phyloP scores from a whole-genome alignment of 225 moss, liverwort and hornwort species.

The Ulota crispa region DNA sequence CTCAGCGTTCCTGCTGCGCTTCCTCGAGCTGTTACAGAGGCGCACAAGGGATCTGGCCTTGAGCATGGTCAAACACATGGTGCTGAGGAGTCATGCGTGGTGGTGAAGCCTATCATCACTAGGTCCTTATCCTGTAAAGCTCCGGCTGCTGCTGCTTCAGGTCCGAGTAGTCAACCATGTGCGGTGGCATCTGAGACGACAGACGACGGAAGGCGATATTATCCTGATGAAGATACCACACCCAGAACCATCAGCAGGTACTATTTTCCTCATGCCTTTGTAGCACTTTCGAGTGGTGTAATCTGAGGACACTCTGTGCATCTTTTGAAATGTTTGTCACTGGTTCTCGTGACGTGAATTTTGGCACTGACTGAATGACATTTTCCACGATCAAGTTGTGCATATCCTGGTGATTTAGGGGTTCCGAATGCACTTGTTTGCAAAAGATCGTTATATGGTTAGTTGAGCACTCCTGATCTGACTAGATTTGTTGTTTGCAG shows the following conservation, averaged over 20 bases:
- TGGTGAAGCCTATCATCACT: conserved; percentile 35
- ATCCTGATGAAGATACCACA: conserved; percentile 25
- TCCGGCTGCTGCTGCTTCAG: conserved; percentile 6
- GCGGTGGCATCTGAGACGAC: background rate
- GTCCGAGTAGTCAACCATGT: conserved; percentile 10
- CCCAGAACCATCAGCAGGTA: conserved; percentile 39
- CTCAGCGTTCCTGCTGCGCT: background rate
- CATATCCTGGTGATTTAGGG: too few relatives aligned
- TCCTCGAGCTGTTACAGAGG: conserved; percentile 5
- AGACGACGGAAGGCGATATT: conserved; percentile 18
- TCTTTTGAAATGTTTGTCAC: too few relatives aligned
- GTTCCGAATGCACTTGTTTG: background rate
- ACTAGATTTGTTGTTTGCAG: conserved; percentile 19
- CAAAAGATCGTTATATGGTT: background rate
- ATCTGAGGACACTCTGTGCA: too few relatives aligned
- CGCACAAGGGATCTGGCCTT: background rate
- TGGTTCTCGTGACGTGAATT: background rate
- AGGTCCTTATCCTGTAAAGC: conserved; percentile 33
- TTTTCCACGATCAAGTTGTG: too few relatives aligned
- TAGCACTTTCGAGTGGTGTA: background rate
- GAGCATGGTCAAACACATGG: conserved; percentile 7
- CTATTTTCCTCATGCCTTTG: too few relatives aligned
- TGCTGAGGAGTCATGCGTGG: conserved; percentile 24
- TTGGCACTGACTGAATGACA: too few relatives aligned
- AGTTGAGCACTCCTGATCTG: background rate